Evolutionary conservation across 306 rosid genomes (phyloP), one percentile per base, ranked within the genome.

Genomic region (Datisca glomerata): DNA sequence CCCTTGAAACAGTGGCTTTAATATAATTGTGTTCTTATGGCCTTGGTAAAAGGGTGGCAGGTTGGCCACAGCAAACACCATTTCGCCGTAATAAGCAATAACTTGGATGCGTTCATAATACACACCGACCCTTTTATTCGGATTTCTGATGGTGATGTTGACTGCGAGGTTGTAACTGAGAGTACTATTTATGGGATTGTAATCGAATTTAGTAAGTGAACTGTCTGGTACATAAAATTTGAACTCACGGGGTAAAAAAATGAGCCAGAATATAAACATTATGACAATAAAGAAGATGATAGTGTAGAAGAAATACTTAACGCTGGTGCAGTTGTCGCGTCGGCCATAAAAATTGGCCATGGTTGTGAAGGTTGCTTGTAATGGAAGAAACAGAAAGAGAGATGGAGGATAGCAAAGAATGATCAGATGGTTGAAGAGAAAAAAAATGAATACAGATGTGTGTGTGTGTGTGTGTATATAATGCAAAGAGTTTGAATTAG

Each of bases 211-310:
- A 6, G 79, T 53, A 43, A 85, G 79, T 1, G 72, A 0, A 10
- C 81, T 87, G 1, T 74, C 61, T 24, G 61, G 66, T 29, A 74
- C 70, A 34, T 57, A 43, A 61, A 76, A 66, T 14, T 59, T 61
- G 31, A 75, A 21, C 14, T 66, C 52, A 51, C 65, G 65, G 27
- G 96, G 89, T 1, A 66, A 66, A 4, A 74, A 67, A 42, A 77
- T 43, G 11, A 71, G 42, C 76, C 76, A 69, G 72, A 76, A 24
- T 7, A 74, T 45, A 0, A 77, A 6, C n/a, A 11, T 63, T 4
- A 53, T 44, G 17, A 80, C 22, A 0, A 51, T 59, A 1, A 40
- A 12, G 25, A 76, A 18, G 50, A 72, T 0, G 51, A 81, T 0
- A 37, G 67, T 6, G 15, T n/a, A n/a, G n/a, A n/a, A n/a, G n/a